Conservation (phyloP, 306 rosid species). For the Cicer pinnatifidum region DNA sequence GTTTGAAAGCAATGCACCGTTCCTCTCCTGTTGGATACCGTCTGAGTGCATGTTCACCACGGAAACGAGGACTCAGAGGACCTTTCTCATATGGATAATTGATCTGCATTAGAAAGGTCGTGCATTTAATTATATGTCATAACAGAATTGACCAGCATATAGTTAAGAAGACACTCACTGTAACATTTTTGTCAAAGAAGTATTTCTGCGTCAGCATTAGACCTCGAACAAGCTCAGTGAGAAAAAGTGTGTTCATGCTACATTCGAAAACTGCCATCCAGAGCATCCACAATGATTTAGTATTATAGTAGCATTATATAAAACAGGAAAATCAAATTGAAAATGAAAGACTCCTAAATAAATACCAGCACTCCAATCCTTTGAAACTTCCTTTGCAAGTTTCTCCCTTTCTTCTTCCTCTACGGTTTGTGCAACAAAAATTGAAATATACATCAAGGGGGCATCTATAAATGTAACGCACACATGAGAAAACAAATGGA, state of each 20-base stretch:
- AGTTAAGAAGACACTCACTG: slow-evolving; percentile 68
- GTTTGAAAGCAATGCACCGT: slow-evolving; percentile 99
- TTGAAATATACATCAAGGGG: slow-evolving; percentile 19
- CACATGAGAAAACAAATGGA: slow-evolving; percentile 9
- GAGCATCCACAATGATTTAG: slow-evolving; percentile 39
- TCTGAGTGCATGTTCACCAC: slow-evolving; percentile 99
- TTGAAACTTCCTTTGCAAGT: slow-evolving; percentile 86
- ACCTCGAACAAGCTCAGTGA: slow-evolving; percentile 99
- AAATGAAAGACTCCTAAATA: slow-evolving; percentile 20
- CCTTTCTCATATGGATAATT: slow-evolving; percentile 99
- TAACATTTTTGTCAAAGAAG: slow-evolving; percentile 86
- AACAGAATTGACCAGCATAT: slow-evolving; percentile 33
- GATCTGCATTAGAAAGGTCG: slow-evolving; percentile 62
- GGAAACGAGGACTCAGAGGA: slow-evolving; percentile 99
- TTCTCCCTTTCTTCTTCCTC: slow-evolving; percentile 95
- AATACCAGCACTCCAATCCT: slow-evolving; percentile 96
- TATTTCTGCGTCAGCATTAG: slow-evolving; percentile 88
- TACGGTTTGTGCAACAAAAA: slow-evolving; percentile 46
- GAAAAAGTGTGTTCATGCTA: slow-evolving; percentile 94
- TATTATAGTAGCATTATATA: slow-evolving; percentile 24
- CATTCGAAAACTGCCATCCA: slow-evolving; percentile 80
- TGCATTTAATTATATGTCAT: slow-evolving; percentile 33
- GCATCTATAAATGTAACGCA: slow-evolving; percentile 2
- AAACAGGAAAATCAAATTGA: slow-evolving; percentile 21
- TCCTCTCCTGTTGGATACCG: slow-evolving; percentile 98